These are phyloP conservation scores for Jamesozyma piceae DNA, from an alignment of 805 yeast species.

Conservation along the genomic window DNA sequence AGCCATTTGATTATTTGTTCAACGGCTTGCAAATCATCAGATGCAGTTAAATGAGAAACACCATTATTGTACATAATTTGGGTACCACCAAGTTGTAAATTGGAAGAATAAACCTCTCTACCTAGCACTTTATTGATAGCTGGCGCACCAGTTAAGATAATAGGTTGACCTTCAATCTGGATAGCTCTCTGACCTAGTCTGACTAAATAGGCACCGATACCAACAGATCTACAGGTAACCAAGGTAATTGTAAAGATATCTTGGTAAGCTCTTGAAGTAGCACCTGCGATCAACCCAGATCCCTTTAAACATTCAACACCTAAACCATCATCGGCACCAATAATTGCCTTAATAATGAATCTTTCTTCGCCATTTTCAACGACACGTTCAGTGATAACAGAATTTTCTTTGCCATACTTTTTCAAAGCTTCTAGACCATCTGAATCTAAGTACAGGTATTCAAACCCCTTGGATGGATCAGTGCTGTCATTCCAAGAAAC, in stretches of 20 bases:
- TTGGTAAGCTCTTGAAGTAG: conserved; percentile 93
- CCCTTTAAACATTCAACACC: conserved; percentile 99
- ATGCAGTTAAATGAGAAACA: conserved; percentile 95
- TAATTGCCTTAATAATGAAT: conserved; percentile 68
- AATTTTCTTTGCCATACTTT: conserved; percentile 48
- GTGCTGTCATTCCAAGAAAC: conserved; percentile 85
- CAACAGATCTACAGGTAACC: conserved; percentile 99
- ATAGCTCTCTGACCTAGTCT: conserved; percentile 98
- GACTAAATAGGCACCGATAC: conserved; percentile 98
- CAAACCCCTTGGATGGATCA: conserved; percentile 78
- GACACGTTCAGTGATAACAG: conserved; percentile 64
- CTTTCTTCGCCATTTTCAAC: conserved; percentile 84
- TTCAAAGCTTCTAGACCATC: conserved; percentile 52
- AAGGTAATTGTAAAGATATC: conserved; percentile 96
- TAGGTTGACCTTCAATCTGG: conserved; percentile 98
- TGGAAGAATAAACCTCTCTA: conserved; percentile 92
- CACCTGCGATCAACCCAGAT: conserved; percentile 98
- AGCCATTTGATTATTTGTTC: conserved; percentile 92
- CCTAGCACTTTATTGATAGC: conserved; percentile 95
- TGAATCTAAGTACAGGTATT: conserved; percentile 71
- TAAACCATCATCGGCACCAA: conserved; percentile 91
- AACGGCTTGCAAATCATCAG: conserved; percentile 94
- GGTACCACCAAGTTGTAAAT: conserved; percentile 97
- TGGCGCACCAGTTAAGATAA: conserved; percentile 97
- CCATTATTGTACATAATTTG: conserved; percentile 98